phyloP scores from a whole-genome alignment of 1,284 basidiomycete species.

The Ganoderma leucocontextum region DNA sequence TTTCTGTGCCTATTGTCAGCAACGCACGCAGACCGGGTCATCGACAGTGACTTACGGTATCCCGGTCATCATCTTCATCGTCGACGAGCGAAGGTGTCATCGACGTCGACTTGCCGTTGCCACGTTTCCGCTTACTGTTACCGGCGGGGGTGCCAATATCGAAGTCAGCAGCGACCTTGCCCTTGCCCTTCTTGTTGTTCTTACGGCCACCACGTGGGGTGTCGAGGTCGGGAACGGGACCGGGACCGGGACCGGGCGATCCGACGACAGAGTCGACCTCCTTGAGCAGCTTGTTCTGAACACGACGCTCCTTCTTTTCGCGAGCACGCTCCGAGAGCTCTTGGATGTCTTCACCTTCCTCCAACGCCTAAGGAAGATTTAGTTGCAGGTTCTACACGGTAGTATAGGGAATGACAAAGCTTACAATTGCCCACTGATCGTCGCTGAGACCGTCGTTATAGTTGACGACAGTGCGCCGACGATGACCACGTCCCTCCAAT shows the following conservation, averaged over 20 bases:
- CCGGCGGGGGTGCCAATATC: constrained; percentile 51
- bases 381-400: neutral
- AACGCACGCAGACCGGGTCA: neutral
- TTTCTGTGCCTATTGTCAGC: constrained; percentile 58
- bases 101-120: constrained; percentile 74
- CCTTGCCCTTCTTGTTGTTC: constrained; percentile 69
- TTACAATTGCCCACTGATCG: constrained; percentile 90
- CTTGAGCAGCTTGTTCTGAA: constrained; percentile 37
- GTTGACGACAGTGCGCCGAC: constrained; percentile 85
- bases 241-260: too few species aligned
- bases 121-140: constrained; percentile 71
- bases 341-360: constrained; percentile 88
- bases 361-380: constrained; percentile 68
- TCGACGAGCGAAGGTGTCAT: constrained; percentile 78
- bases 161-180: constrained; percentile 55
- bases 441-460: constrained; percentile 97
- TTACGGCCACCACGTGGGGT: constrained; percentile 58
- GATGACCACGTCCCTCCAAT: constrained; percentile 84
- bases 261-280: constrained; percentile 47
- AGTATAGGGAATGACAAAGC: constrained; percentile 30
- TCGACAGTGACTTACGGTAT: constrained; percentile 54
- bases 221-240: constrained; percentile 67
- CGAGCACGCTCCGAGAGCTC: constrained; percentile 72
- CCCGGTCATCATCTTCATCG: constrained; percentile 76
- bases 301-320: constrained; percentile 69